A percentile compares a stretch with the other conserved stretches of the same genome.
Conservation (phyloP, 1,284 basidiomycete genomes). For the Nidula niveotomentosa region DNA sequence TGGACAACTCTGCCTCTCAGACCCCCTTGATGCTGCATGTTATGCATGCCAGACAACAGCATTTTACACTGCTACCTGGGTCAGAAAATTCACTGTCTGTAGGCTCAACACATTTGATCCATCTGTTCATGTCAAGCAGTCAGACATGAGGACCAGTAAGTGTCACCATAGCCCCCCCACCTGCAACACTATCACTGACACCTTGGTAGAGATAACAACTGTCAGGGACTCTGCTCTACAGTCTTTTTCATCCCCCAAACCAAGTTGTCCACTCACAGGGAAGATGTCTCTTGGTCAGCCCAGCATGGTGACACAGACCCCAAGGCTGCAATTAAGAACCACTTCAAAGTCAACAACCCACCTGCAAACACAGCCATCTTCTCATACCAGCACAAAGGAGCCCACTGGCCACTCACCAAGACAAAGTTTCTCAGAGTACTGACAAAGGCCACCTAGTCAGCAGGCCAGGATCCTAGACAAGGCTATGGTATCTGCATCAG, state of each 20-base stretch:
- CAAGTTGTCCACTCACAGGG: constrained; percentile 6
- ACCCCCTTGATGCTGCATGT: constrained; percentile 26
- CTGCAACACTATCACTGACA: too few species aligned
- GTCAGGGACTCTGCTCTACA: too few species aligned
- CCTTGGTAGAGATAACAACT: too few species aligned
- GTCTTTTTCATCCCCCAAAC: background rate
- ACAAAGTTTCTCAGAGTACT: constrained; percentile 20
- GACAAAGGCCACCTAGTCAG: constrained; percentile 10
- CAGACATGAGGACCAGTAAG: constrained; percentile 10
- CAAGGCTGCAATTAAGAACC: constrained; percentile 8
- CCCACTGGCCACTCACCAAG: constrained; percentile 23
- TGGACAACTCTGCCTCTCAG: constrained; percentile 12
- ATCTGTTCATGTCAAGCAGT: constrained; percentile 14
- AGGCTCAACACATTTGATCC: constrained; percentile 23
- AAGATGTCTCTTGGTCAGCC: constrained; percentile 21
- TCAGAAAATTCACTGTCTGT: constrained; percentile 33
- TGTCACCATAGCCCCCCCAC: too few species aligned
- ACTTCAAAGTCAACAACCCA: constrained; percentile 30
- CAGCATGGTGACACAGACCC: constrained; percentile 27
- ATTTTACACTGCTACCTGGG: too few species aligned
- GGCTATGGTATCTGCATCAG: constrained; percentile 39
- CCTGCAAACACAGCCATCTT: constrained; percentile 15
- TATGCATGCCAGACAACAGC: constrained; percentile 30
- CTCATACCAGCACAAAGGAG: too few species aligned
- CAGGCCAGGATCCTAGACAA: too few species aligned